phyloP scores from a whole-genome alignment of 2,329 filamentous ascomycete species.

The Volutella citrinella region DNA sequence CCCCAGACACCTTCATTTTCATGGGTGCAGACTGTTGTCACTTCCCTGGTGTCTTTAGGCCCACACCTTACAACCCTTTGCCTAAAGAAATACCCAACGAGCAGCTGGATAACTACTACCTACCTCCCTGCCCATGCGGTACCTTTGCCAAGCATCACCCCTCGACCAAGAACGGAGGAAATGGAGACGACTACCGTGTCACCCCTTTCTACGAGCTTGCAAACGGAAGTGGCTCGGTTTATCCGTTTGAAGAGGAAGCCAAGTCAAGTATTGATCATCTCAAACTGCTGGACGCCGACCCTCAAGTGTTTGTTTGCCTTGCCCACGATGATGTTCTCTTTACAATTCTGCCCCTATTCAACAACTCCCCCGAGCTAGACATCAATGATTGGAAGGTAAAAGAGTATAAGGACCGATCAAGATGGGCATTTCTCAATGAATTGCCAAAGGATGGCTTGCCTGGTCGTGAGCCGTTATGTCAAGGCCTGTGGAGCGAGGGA shows the following conservation, averaged over 20 bases:
- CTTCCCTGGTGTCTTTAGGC: constrained; percentile 32
- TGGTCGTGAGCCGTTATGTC: neutral
- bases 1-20: constrained; percentile 37
- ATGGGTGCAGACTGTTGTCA: constrained; percentile 42
- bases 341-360: constrained; percentile 1
- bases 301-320: constrained; percentile 1
- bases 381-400: constrained; percentile 3
- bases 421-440: constrained; percentile 3
- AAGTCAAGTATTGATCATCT: constrained; percentile 1
- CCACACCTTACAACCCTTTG: neutral
- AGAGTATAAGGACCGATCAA: neutral
- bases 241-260: neutral
- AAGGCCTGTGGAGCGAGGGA: neutral
- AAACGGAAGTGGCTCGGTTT: neutral
- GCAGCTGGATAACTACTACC: constrained; percentile 1
- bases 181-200: neutral
- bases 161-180: too few relatives aligned
- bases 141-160: constrained; percentile 1
- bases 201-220: constrained; percentile 2
- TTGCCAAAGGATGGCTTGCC: neutral
- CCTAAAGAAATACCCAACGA: neutral
- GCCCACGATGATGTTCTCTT: constrained; percentile 3
- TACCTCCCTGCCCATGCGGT: constrained; percentile 1
- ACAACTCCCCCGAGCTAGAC: neutral
- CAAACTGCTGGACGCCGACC: neutral